phyloP scores from a whole-genome alignment of 2,329 filamentous ascomycete genomes.

The Alternaria angustiovoidea region DNA sequence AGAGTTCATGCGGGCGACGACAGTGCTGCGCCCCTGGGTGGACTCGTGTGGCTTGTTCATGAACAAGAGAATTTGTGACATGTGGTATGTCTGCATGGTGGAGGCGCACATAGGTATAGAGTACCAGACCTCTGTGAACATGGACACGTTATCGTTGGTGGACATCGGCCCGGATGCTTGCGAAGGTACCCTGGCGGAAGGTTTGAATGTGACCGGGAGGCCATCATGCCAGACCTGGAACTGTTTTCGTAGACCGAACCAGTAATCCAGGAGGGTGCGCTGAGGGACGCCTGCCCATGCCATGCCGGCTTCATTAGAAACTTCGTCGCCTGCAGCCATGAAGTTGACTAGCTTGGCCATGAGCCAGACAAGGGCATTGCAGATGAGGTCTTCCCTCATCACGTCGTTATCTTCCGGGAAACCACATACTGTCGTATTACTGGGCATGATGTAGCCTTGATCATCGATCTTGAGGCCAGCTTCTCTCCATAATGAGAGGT shows the following conservation, averaged over 20 bases:
- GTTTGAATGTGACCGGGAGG: constrained; percentile 66
- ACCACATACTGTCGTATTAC: constrained; percentile 50
- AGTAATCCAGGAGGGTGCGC: constrained; percentile 60
- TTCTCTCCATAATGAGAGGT: constrained; percentile 69
- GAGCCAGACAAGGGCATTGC: constrained; percentile 71
- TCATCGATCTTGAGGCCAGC: constrained; percentile 67
- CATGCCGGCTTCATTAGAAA: constrained; percentile 50
- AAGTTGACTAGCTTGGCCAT: constrained; percentile 72
- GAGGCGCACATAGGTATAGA: constrained; percentile 69
- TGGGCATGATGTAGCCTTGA: constrained; percentile 60
- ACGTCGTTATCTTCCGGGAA: constrained; percentile 57
- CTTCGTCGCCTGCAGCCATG: constrained; percentile 64
- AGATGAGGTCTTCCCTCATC: constrained; percentile 70
- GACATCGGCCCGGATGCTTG: constrained; percentile 33
- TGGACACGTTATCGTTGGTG: constrained; percentile 42
- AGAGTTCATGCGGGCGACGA: constrained; percentile 63
- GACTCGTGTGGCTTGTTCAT: constrained; percentile 68
- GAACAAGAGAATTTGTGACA: constrained; percentile 68
- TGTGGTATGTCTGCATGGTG: constrained; percentile 72
- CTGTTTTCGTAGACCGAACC: constrained; percentile 64
- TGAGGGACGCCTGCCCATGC: constrained; percentile 58
- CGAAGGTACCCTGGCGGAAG: constrained; percentile 59
- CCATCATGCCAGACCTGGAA: constrained; percentile 67
- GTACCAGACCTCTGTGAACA: constrained; percentile 69
- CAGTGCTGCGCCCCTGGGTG: constrained; percentile 60